phyloP scores from a whole-genome alignment of 371 early-diverging fungal genomes.

The Mucor piriformis region DNA sequence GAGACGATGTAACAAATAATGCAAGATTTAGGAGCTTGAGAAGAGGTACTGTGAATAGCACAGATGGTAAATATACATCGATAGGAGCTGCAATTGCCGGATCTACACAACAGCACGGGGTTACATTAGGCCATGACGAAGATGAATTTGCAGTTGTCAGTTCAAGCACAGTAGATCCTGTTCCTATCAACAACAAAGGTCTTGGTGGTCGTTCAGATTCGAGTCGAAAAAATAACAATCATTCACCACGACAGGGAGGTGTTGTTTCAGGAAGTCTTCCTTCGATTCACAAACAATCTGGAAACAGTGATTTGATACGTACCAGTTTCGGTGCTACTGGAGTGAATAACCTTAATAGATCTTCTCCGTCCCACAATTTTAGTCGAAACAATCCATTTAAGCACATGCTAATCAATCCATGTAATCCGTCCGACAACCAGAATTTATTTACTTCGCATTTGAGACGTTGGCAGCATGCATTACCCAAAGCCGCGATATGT shows the following conservation, averaged over 20 bases:
- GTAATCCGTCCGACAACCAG: constrained; percentile 67
- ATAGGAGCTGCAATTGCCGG: background rate
- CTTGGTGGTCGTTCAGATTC: constrained; percentile 27
- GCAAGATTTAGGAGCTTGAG: constrained; percentile 28
- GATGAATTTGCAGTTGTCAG: constrained; percentile 59
- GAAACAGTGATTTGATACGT: constrained; percentile 47
- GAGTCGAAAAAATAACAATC: constrained; percentile 27
- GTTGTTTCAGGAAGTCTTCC: constrained; percentile 41
- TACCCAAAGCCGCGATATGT: constrained; percentile 55
- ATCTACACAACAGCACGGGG: background rate
- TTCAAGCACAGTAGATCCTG: constrained; percentile 66
- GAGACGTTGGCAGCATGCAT: constrained; percentile 85
- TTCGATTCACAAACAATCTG: constrained; percentile 52
- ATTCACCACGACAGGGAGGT: constrained; percentile 41
- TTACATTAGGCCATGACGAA: constrained; percentile 32
- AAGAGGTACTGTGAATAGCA: constrained; percentile 44
- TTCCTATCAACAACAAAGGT: constrained; percentile 54
- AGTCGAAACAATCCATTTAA: constrained; percentile 26
- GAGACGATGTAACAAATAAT: constrained; percentile 14
- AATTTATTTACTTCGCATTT: constrained; percentile 65
- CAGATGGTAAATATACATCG: constrained; percentile 28
- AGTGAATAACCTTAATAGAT: constrained; percentile 25
- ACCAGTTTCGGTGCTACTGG: constrained; percentile 37
- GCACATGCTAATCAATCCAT: constrained; percentile 68
- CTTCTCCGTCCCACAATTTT: constrained; percentile 43